A percentile compares a stretch with the other conserved stretches of the same genome.
phyloP scores from a whole-genome alignment of 2,329 filamentous ascomycete genomes.

The Boeremia lycopersici region DNA sequence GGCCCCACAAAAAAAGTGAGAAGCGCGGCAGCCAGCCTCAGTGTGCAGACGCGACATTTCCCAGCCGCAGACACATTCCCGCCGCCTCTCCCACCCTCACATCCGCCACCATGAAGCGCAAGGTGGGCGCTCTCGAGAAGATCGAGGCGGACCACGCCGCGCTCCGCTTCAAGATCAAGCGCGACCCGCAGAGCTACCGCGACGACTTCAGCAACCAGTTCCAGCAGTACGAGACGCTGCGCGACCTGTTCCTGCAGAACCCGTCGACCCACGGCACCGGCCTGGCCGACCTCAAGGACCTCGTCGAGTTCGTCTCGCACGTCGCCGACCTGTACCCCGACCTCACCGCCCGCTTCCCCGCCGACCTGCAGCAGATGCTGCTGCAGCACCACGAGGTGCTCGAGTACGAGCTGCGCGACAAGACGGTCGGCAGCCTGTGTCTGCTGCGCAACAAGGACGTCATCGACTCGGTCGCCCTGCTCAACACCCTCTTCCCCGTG shows the following conservation, averaged over 20 bases:
- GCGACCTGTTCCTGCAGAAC: constrained; percentile 87
- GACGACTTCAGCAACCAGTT: constrained; percentile 89
- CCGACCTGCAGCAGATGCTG: constrained; percentile 81
- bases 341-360: constrained; percentile 76
- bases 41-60: too few relatives aligned
- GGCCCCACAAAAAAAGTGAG: constrained; percentile 26
- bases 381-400: constrained; percentile 81
- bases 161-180: constrained; percentile 88
- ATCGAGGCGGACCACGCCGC: constrained; percentile 77
- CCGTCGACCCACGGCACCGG: constrained; percentile 79
- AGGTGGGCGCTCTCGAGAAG: constrained; percentile 91
- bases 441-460: constrained; percentile 89
- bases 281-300: constrained; percentile 82
- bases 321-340: constrained; percentile 91
- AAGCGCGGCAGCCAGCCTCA: neutral
- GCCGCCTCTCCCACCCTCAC: too few relatives aligned
- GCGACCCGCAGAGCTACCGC: constrained; percentile 87
- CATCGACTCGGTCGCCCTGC: constrained; percentile 77
- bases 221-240: constrained; percentile 87
- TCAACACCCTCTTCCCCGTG: constrained; percentile 94
- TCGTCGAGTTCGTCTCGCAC: constrained; percentile 93
- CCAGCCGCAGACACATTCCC: too few relatives aligned
- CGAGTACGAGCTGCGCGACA: constrained; percentile 85
- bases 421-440: constrained; percentile 89
- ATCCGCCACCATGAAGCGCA: constrained; percentile 73